phyloP scores from a whole-genome alignment of 768 basidiomycete genomes.

The Kwoniella mangroviensis region DNA sequence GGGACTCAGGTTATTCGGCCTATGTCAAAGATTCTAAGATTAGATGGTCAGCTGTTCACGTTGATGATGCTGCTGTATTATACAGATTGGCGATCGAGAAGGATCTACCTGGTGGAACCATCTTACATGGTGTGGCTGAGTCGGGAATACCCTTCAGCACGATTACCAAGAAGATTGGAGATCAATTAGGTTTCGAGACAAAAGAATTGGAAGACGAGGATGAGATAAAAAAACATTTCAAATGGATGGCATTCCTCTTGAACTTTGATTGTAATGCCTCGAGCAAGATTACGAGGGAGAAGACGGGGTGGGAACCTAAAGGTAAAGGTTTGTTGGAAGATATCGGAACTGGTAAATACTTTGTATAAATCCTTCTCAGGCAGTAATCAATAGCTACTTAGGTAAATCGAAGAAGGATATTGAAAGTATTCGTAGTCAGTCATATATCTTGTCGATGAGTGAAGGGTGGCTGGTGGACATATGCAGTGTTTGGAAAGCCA shows the following conservation, averaged over 20 bases:
- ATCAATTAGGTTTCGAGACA: conserved; percentile 22
- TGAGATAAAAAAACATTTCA: conserved; percentile 17
- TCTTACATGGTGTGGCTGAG: conserved; percentile 34
- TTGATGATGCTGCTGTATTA: conserved; percentile 38
- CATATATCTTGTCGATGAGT: background rate
- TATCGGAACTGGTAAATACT: conserved; percentile 12
- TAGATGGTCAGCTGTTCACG: conserved; percentile 40
- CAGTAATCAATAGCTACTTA: background rate
- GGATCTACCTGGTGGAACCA: conserved; percentile 9
- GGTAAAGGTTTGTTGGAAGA: conserved; percentile 28
- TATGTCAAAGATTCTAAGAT: conserved; percentile 25
- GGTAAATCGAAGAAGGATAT: background rate
- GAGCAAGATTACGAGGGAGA: conserved; percentile 24
- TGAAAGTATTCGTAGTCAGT: background rate
- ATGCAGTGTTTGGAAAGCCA: no score
- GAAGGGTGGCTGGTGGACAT: no score
- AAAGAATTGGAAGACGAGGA: conserved; percentile 11
- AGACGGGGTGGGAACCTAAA: conserved; percentile 41
- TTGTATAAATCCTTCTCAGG: background rate
- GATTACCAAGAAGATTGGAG: conserved; percentile 31
- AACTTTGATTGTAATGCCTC: background rate
- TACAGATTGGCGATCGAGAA: conserved; percentile 45
- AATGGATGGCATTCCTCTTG: conserved; percentile 13
- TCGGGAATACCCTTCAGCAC: conserved; percentile 17
- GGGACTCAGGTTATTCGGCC: conserved; percentile 13